These are phyloP conservation scores for Clarireedia paspali DNA, from an alignment of 2,329 filamentous ascomycete genomes.

Conservation along the genomic window DNA sequence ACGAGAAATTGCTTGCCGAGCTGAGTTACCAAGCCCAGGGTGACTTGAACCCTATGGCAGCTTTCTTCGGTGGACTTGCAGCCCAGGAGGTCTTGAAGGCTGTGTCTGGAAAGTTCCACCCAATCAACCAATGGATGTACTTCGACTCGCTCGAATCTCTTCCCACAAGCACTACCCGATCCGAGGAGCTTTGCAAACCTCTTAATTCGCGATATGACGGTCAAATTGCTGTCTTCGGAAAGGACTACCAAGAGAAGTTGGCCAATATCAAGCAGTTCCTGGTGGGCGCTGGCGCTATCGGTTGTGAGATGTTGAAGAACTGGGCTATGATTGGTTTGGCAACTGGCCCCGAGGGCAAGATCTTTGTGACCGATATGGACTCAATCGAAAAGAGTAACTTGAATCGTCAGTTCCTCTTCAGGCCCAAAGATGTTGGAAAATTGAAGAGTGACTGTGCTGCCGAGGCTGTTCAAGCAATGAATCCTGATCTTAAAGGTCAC, in stretches of 20 bases:
- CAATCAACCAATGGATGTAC: slow-evolving; percentile 94
- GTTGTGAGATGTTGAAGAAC: slow-evolving; percentile 98
- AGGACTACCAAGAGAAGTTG: slow-evolving; percentile 89
- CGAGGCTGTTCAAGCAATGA: slow-evolving; percentile 87
- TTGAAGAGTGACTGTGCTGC: slow-evolving; percentile 96
- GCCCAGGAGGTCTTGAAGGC: slow-evolving; percentile 96
- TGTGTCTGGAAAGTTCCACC: slow-evolving; percentile 94
- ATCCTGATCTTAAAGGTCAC: slow-evolving; percentile 81
- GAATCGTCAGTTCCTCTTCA: slow-evolving; percentile 95
- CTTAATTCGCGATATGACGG: slow-evolving; percentile 84
- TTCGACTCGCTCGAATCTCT: slow-evolving; percentile 97
- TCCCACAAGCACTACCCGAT: slow-evolving; percentile 65
- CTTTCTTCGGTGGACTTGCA: slow-evolving; percentile 87
- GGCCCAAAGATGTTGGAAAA: slow-evolving; percentile 84
- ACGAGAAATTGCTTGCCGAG: slow-evolving; percentile 88
- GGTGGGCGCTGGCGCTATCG: slow-evolving; percentile 93
- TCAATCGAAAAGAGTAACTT: slow-evolving; percentile 98
- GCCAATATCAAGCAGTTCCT: slow-evolving; percentile 87
- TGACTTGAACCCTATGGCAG: slow-evolving; percentile 85
- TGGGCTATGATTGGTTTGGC: slow-evolving; percentile 98
- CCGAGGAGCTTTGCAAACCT: slow-evolving; percentile 83
- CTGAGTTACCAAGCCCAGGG: slow-evolving; percentile 90
- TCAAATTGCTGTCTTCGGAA: slow-evolving; percentile 93
- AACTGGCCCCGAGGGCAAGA: slow-evolving; percentile 79
- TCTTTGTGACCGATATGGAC: slow-evolving; percentile 94